Base-by-base conservation (phyloP, 805 yeast genomes). In the Kregervanrija delftensis region DNA sequence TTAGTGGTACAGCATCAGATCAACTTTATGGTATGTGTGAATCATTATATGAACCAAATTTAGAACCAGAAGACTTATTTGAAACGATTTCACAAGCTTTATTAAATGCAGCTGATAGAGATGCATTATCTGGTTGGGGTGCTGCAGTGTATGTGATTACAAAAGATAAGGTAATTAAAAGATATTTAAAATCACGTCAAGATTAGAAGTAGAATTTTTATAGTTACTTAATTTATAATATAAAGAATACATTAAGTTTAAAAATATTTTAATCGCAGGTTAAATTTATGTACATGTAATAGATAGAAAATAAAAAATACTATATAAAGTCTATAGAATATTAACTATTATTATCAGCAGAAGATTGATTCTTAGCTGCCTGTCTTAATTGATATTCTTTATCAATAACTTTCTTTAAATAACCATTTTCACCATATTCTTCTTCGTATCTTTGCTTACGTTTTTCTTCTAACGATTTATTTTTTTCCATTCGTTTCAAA, bases 21-120 rank as follows among this genome's bases (percentile, higher is more conserved):
- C 99, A 93, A 70, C 73, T 93, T 46, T 93, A 83, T 61, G 99
- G 99, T 65, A 91, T 93, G 97, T 95, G 99, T 68, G 99, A 93
- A 69, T 77, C 95, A 11, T 73, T 93, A 47, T 95, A 89, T 67
- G 98, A 93, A 67, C 97, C 98, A 36, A 72, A 86, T 59, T 72
- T 95, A 55, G 97, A 80, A 63, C 89, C 98, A 5, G 98, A 93
- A 54, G 96, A 93, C 65, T 72, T 93, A 55, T 93, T 93, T 61
- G 98, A 93, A 66, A 91, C 98, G 35, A 85, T 89, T 53, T 81
- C 95, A 55, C 99, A 93, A 67, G 91, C 97, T 1, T 71, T 93
- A 48, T 71, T 93, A 71, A 88, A 86, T 63, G 98, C 96, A 14
- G 95, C 86, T 33, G 99, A 93, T 66, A 85, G 99, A 73, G 99